phyloP scores from a whole-genome alignment of 2,329 filamentous ascomycete species.

The Hirsutella thompsonii region DNA sequence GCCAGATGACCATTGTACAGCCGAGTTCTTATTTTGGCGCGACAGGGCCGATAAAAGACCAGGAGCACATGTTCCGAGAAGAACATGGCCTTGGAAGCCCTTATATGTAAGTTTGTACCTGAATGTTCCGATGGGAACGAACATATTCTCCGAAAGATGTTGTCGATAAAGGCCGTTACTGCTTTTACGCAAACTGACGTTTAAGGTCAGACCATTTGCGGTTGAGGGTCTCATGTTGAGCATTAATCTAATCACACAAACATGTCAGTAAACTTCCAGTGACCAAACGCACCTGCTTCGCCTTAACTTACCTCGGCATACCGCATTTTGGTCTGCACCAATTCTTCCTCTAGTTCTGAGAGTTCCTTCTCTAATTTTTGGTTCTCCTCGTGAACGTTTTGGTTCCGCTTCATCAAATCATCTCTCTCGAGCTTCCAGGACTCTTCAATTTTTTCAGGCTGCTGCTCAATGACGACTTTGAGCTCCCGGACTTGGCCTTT shows the following conservation, averaged over 20 bases:
- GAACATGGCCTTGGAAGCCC: background rate
- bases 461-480: slow-evolving; percentile 74
- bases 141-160: background rate
- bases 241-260: slow-evolving; percentile 47
- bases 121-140: slow-evolving; percentile 5
- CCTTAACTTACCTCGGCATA: slow-evolving; percentile 73
- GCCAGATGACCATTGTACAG: background rate
- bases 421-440: slow-evolving; percentile 78
- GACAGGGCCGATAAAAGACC: background rate
- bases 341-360: slow-evolving; percentile 79
- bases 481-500: slow-evolving; percentile 77
- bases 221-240: slow-evolving; percentile 56
- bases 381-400: slow-evolving; percentile 91
- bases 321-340: slow-evolving; percentile 89
- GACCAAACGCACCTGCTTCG: background rate
- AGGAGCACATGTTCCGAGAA: background rate
- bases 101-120: slow-evolving; percentile 11
- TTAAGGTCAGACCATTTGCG: slow-evolving; percentile 68
- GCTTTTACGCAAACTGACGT: slow-evolving; percentile 36
- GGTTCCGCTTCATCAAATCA: slow-evolving; percentile 80
- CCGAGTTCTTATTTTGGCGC: background rate
- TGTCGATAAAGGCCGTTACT: background rate
- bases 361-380: slow-evolving; percentile 77
- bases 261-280: slow-evolving; percentile 6
- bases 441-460: slow-evolving; percentile 78